These are phyloP conservation scores for Phalaenopsis aphrodite DNA, from an alignment of 106 monocot species.

Conservation along the genomic window DNA sequence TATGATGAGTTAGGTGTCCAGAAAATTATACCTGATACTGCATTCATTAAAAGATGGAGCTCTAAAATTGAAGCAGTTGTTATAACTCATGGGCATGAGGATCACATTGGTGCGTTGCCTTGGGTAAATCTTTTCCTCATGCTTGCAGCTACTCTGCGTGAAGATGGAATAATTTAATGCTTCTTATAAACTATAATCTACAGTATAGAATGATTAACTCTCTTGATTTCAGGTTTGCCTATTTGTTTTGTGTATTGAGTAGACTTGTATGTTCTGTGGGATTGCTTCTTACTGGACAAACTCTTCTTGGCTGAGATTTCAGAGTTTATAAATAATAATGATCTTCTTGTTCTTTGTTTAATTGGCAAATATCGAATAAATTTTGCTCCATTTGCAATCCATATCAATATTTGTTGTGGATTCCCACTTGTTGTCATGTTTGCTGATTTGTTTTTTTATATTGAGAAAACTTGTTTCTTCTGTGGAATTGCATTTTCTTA, in stretches of 20 bases:
- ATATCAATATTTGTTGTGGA: too few relatives aligned
- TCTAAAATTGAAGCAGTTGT: conserved; percentile 98
- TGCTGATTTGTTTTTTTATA: neutral
- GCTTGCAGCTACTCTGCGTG: conserved; percentile 11
- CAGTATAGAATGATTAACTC: neutral
- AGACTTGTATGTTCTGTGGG: neutral
- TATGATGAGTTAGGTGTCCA: conserved; percentile 96
- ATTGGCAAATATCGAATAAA: too few relatives aligned
- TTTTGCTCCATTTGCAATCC: too few relatives aligned
- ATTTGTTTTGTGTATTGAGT: neutral
- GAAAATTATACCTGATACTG: conserved; percentile 93
- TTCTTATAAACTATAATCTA: neutral
- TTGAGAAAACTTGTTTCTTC: neutral
- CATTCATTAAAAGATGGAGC: conserved; percentile 96
- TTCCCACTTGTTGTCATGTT: neutral
- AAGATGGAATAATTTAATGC: neutral
- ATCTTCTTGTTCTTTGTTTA: too few relatives aligned
- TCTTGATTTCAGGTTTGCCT: neutral
- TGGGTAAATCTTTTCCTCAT: conserved; percentile 73
- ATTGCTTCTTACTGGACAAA: neutral
- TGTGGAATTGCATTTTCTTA: neutral
- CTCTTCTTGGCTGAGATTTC: neutral
- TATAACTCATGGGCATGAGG: conserved; percentile 99
- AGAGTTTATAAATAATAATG: neutral
- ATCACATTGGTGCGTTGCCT: conserved; percentile 99